Conservation (phyloP, 371 early-diverging fungal genomes). For the Zychaea mexicana region DNA sequence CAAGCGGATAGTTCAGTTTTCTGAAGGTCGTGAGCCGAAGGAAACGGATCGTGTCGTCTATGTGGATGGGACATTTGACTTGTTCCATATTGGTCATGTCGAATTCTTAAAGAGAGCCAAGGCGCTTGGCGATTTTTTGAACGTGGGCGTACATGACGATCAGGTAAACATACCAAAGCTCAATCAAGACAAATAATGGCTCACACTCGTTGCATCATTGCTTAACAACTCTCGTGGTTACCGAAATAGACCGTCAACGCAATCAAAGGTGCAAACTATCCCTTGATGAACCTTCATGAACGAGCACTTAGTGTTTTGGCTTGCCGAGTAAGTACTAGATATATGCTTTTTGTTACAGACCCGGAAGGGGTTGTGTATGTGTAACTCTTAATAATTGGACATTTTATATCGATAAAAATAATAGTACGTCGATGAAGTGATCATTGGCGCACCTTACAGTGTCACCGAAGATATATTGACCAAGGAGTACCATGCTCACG, state of each 20-base stretch:
- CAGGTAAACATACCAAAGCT: slow-evolving; percentile 46
- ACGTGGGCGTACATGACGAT: slow-evolving; percentile 95
- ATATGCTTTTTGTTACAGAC: background rate
- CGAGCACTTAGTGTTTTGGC: slow-evolving; percentile 86
- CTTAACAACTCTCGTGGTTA: no score
- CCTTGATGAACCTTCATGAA: slow-evolving; percentile 94
- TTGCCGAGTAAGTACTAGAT: slow-evolving; percentile 68
- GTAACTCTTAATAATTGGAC: no score
- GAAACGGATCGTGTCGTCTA: slow-evolving; percentile 76
- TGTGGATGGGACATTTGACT: slow-evolving; percentile 95
- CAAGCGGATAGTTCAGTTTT: slow-evolving; percentile 85
- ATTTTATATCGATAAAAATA: background rate
- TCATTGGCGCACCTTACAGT: slow-evolving; percentile 88
- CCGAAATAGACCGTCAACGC: slow-evolving; percentile 82
- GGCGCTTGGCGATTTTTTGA: slow-evolving; percentile 82
- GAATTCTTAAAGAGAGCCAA: slow-evolving; percentile 90
- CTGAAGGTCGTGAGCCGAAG: slow-evolving; percentile 79
- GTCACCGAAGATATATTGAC: slow-evolving; percentile 80
- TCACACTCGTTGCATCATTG: no score
- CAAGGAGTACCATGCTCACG: slow-evolving; percentile 78
- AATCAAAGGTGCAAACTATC: slow-evolving; percentile 85
- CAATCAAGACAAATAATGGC: no score
- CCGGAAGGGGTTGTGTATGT: background rate
- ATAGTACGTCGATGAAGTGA: slow-evolving; percentile 88
- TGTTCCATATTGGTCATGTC: slow-evolving; percentile 97